Evolutionary conservation across 345 rosid genomes (phyloP).

Genomic region (Populus deltoides): DNA sequence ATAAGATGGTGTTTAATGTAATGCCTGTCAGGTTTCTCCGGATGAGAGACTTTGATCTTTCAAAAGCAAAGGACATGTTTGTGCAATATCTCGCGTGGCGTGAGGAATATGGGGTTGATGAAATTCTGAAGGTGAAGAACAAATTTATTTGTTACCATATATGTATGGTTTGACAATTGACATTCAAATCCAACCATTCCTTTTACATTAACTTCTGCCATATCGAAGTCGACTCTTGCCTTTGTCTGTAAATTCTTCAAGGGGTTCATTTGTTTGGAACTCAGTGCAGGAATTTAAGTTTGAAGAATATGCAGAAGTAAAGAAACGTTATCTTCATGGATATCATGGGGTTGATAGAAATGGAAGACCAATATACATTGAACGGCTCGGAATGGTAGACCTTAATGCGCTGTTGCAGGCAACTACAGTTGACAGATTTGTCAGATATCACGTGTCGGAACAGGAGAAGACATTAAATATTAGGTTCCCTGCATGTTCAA

Average conservation of each 20-base stretch:
- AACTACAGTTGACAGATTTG: slow-evolving; percentile 45
- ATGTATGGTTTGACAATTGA: too few relatives aligned
- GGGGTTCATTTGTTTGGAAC: not conserved
- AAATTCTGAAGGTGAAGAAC: slow-evolving; percentile 37
- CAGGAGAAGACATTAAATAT: slow-evolving; percentile 50
- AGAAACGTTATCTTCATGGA: slow-evolving; percentile 61
- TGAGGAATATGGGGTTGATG: slow-evolving; percentile 42
- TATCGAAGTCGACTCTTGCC: not conserved
- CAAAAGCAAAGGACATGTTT: slow-evolving; percentile 47
- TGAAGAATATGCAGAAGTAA: slow-evolving; percentile 44
- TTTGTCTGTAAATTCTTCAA: not conserved
- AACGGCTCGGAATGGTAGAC: slow-evolving; percentile 57
- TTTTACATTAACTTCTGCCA: not conserved
- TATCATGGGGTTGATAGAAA: slow-evolving; percentile 56
- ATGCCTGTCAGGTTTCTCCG: slow-evolving; percentile 40
- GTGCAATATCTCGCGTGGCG: slow-evolving; percentile 54
- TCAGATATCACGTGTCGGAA: slow-evolving; percentile 54
- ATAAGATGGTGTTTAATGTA: not conserved
- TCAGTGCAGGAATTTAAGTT: slow-evolving; percentile 48
- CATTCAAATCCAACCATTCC: too few relatives aligned
- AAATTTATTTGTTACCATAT: not conserved
- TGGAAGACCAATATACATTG: slow-evolving; percentile 61
- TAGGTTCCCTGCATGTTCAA: slow-evolving; percentile 54
- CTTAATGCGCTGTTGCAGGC: slow-evolving; percentile 41
- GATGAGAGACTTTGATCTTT: slow-evolving; percentile 53